Conservation (phyloP, 108 stramenopile species). For the Cylindrotheca closterium region DNA sequence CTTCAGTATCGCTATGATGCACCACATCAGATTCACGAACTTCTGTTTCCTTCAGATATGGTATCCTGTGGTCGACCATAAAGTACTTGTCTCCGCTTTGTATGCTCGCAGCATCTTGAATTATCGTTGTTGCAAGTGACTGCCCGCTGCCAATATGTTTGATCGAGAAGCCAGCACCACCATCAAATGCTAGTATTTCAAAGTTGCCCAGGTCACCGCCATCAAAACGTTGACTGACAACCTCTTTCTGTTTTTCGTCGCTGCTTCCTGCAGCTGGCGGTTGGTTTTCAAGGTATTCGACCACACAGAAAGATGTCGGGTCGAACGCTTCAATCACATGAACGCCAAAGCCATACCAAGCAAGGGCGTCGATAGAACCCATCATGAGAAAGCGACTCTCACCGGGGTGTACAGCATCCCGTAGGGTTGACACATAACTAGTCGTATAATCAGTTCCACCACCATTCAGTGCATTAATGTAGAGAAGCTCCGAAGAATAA, state of each 20-base stretch:
- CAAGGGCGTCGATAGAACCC: conserved; percentile 51
- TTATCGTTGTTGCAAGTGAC: conserved; percentile 32
- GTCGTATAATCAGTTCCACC: conserved; percentile 65
- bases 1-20: neutral
- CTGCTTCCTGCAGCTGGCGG: neutral
- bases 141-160: conserved; percentile 57
- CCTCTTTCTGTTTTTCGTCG: conserved; percentile 18
- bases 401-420: neutral
- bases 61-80: conserved; percentile 23
- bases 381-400: conserved; percentile 14
- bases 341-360: conserved; percentile 50
- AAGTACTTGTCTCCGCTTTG: conserved; percentile 6
- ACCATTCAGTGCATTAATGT: conserved; percentile 72
- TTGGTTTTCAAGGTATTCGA: neutral
- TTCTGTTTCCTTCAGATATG: neutral
- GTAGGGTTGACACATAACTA: conserved; percentile 32
- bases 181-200: conserved; percentile 56
- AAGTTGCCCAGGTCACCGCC: conserved; percentile 53
- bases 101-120: conserved; percentile 20
- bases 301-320: conserved; percentile 6
- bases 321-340: conserved; percentile 29
- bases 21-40: neutral
- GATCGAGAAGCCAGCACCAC: conserved; percentile 62
- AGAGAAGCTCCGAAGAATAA: conserved; percentile 54
- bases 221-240: too few species aligned